A percentile compares a stretch with the other conserved stretches of the same genome.
Conservation (phyloP, 495 filamentous ascomycete species). For the Sordaria brevicollis region DNA sequence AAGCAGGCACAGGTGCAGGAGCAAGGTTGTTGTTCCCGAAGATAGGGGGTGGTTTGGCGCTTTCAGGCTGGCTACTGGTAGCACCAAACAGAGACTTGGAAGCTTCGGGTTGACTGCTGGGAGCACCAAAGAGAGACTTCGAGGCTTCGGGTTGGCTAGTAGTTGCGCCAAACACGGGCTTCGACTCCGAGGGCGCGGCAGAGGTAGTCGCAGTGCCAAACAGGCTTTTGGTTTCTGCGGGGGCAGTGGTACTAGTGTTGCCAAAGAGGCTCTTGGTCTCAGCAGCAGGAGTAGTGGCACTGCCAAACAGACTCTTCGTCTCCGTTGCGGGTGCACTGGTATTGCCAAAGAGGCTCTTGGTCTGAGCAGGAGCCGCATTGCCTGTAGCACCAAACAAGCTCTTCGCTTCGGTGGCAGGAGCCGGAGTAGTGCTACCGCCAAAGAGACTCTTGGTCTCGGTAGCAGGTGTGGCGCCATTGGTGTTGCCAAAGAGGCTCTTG, state of each 20-base stretch:
- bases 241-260: background rate
- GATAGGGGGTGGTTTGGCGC: constrained; percentile 1
- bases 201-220: constrained; percentile 4
- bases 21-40: constrained; percentile 10
- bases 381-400: constrained; percentile 8
- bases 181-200: constrained; percentile 10
- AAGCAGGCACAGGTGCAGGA: constrained; percentile 6
- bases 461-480: background rate
- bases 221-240: constrained; percentile 3
- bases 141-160: constrained; percentile 1
- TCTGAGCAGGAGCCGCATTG: constrained; percentile 7
- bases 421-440: constrained; percentile 3
- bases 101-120: constrained; percentile 3
- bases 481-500: constrained; percentile 11
- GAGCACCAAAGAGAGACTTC: constrained; percentile 14
- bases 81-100: constrained; percentile 15
- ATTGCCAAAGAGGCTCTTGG: constrained; percentile 16
- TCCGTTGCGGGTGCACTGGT: background rate
- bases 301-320: background rate
- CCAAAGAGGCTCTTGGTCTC: constrained; percentile 19
- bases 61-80: constrained; percentile 2
- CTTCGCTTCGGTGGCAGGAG: constrained; percentile 6
- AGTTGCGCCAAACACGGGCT: constrained; percentile 11
- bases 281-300: constrained; percentile 1
- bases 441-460: constrained; percentile 12